phyloP scores from a whole-genome alignment of 2,329 filamentous ascomycete genomes.

The Aspergillus proliferans region DNA sequence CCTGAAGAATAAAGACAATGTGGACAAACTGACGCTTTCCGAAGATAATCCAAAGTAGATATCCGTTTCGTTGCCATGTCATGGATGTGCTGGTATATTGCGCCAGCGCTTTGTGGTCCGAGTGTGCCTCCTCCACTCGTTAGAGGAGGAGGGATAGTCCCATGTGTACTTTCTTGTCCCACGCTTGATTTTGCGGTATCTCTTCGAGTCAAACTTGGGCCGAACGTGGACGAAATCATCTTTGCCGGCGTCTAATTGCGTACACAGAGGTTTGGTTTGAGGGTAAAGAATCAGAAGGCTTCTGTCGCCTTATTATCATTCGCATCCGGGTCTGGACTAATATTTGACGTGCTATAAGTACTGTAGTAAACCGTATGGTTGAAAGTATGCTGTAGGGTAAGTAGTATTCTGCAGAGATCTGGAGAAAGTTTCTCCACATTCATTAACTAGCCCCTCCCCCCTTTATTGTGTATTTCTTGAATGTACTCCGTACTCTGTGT shows the following conservation, averaged over 20 bases:
- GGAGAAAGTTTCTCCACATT: neutral
- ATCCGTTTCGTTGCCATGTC: conserved; percentile 88
- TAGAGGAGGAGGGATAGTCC: conserved; percentile 24
- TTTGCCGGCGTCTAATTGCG: neutral
- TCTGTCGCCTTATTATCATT: neutral
- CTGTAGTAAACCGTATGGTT: too few species aligned
- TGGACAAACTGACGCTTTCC: conserved; percentile 68
- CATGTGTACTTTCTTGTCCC: conserved; percentile 20
- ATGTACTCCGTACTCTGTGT: neutral
- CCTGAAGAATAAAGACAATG: neutral
- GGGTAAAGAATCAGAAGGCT: neutral
- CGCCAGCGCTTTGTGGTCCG: conserved; percentile 46
- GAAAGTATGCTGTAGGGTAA: too few species aligned
- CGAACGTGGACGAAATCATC: conserved; percentile 32
- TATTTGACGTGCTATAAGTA: neutral
- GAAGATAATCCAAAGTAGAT: conserved; percentile 84
- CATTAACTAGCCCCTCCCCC: neutral
- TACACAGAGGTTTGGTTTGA: neutral
- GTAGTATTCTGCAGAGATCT: neutral
- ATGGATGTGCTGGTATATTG: conserved; percentile 64
- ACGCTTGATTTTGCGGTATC: conserved; percentile 29
- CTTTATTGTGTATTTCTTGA: neutral
- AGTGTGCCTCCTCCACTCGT: conserved; percentile 27
- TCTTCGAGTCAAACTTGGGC: conserved; percentile 26
- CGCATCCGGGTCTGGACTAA: neutral